A percentile compares a stretch with the other conserved stretches of the same genome.
phyloP scores from a whole-genome alignment of 805 yeast species.

The Starmera quercuum region DNA sequence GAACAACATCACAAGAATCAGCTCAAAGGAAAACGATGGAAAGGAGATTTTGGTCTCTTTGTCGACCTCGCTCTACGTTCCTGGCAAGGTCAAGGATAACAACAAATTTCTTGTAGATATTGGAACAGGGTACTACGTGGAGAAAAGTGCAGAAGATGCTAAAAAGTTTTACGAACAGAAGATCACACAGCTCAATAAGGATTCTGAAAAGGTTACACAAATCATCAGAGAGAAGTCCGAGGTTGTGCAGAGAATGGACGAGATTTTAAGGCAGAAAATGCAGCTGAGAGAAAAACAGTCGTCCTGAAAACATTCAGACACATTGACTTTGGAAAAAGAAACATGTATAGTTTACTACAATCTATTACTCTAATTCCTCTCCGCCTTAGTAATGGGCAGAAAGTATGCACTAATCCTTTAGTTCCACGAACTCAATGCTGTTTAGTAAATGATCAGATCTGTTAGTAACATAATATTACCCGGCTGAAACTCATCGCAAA shows the following conservation, averaged over 20 bases:
- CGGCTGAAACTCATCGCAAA: too few relatives aligned
- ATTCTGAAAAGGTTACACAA: slow-evolving; percentile 63
- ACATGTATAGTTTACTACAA: too few relatives aligned
- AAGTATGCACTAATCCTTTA: too few relatives aligned
- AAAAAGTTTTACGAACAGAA: slow-evolving; percentile 65
- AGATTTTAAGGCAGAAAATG: slow-evolving; percentile 45
- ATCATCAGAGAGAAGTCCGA: slow-evolving; percentile 72
- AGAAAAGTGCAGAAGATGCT: slow-evolving; percentile 64
- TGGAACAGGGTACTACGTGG: slow-evolving; percentile 94
- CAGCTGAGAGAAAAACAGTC: slow-evolving; percentile 36
- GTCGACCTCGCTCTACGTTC: slow-evolving; percentile 82
- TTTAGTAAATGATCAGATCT: too few relatives aligned
- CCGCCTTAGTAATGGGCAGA: too few relatives aligned
- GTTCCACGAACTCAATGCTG: too few relatives aligned
- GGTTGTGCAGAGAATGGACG: slow-evolving; percentile 53
- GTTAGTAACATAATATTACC: too few relatives aligned
- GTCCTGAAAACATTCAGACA: too few relatives aligned
- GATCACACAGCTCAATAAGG: slow-evolving; percentile 62
- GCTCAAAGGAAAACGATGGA: slow-evolving; percentile 31
- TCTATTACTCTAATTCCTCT: too few relatives aligned
- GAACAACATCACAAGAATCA: slow-evolving; percentile 52
- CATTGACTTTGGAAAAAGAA: too few relatives aligned
- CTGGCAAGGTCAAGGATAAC: slow-evolving; percentile 64
- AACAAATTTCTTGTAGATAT: slow-evolving; percentile 81
- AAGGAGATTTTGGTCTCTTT: slow-evolving; percentile 73